Evolutionary conservation across 2,329 filamentous ascomycete species (phyloP).

Genomic region (Ascochyta lentis): DNA sequence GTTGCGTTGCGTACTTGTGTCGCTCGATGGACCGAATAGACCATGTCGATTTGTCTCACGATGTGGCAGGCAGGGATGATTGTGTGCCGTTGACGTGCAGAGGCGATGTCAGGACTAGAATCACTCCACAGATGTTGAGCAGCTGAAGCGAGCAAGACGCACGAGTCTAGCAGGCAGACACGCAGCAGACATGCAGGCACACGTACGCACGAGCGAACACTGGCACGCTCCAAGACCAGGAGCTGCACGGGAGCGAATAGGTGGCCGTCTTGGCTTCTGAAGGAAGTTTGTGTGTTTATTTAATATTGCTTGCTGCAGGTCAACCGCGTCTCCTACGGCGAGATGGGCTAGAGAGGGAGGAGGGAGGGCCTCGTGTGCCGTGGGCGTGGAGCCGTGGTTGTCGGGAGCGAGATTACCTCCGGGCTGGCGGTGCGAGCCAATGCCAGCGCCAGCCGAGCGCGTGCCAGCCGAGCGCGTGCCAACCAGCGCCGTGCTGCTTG

Average conservation of each 20-base stretch:
- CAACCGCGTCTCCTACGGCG: not conserved
- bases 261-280: not conserved
- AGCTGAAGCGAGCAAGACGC: conserved; percentile 1
- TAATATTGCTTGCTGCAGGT: conserved; percentile 2
- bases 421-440: not conserved
- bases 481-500: not conserved
- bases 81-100: conserved; percentile 6
- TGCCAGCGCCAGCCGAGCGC: not conserved
- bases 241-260: not conserved
- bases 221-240: not conserved
- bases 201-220: too few relatives aligned
- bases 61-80: conserved; percentile 11
- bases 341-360: not conserved
- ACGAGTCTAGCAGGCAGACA: too few relatives aligned
- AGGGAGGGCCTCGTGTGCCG: not conserved
- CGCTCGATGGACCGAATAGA: conserved; percentile 1
- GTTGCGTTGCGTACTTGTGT: conserved; percentile 1
- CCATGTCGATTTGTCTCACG: conserved; percentile 6
- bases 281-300: not conserved
- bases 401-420: not conserved
- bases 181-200: too few relatives aligned
- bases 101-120: not conserved
- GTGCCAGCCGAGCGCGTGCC: too few relatives aligned
- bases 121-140: not conserved
- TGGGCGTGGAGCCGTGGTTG: conserved; percentile 3